A percentile compares a stretch with the other conserved stretches of the same genome.
phyloP scores from a whole-genome alignment of 257 asterid genomes.

The Penstemon barbatus region DNA sequence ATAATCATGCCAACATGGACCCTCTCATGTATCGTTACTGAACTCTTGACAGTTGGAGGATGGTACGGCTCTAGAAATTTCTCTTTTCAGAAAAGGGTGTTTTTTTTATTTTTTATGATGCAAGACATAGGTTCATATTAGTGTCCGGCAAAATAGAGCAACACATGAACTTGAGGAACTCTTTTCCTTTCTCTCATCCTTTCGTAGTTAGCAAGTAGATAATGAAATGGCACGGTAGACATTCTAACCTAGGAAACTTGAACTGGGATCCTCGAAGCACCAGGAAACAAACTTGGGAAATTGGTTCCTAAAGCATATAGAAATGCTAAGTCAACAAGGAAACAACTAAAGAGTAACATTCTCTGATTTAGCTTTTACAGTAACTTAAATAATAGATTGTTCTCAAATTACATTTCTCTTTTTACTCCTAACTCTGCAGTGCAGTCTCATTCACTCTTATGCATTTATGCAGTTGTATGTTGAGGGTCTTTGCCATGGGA shows the following conservation, averaged over 20 bases:
- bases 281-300: background rate
- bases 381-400: slow-evolving; percentile 7
- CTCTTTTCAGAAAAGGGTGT: too few species aligned
- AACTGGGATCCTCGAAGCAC: background rate
- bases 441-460: slow-evolving; percentile 21
- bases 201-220: slow-evolving; percentile 7
- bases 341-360: background rate
- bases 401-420: background rate
- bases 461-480: slow-evolving; percentile 63
- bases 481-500: slow-evolving; percentile 98
- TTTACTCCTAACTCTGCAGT: background rate
- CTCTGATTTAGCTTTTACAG: slow-evolving; percentile 1
- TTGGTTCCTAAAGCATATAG: background rate
- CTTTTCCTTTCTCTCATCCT: background rate
- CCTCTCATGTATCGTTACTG: background rate
- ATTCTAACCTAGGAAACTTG: background rate
- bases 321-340: background rate
- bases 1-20: background rate
- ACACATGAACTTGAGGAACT: background rate
- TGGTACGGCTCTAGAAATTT: too few species aligned
- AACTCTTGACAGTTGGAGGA: too few species aligned
- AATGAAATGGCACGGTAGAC: background rate
- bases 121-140: background rate
- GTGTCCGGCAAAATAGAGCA: slow-evolving; percentile 12
- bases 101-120: too few species aligned